Conservation (phyloP, 2,329 filamentous ascomycete species). For the Reticulascus tulasneorum region DNA sequence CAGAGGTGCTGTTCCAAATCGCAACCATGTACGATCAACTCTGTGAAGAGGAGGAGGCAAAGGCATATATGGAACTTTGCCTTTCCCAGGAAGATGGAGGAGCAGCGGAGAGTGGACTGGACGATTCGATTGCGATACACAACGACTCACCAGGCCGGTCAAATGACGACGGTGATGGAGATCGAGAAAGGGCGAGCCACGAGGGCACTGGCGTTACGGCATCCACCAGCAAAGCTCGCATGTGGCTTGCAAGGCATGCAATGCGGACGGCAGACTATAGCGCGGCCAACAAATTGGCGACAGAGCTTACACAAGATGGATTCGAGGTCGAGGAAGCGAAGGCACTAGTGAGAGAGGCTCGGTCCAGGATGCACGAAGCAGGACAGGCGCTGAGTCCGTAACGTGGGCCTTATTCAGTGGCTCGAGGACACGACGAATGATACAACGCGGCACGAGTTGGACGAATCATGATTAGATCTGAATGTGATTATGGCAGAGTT, state of each 20-base stretch:
- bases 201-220: slow-evolving; percentile 80
- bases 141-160: slow-evolving; percentile 44
- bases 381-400: slow-evolving; percentile 14
- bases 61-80: slow-evolving; percentile 93
- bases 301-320: slow-evolving; percentile 91
- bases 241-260: slow-evolving; percentile 87
- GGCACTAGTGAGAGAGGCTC: slow-evolving; percentile 80
- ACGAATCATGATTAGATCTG: too few species aligned
- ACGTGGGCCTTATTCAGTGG: too few species aligned
- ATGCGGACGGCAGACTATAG: slow-evolving; percentile 72
- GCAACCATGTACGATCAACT: slow-evolving; percentile 83
- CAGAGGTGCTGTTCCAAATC: slow-evolving; percentile 86
- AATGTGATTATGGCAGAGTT: too few species aligned
- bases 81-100: slow-evolving; percentile 79
- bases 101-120: slow-evolving; percentile 34
- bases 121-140: slow-evolving; percentile 51
- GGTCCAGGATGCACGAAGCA: slow-evolving; percentile 65
- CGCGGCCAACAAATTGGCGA: slow-evolving; percentile 75
- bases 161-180: slow-evolving; percentile 27
- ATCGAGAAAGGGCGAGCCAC: slow-evolving; percentile 22
- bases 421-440: too few species aligned
- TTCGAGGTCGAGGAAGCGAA: slow-evolving; percentile 97
- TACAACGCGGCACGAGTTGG: too few species aligned
- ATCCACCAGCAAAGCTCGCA: slow-evolving; percentile 84
- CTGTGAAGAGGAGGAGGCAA: slow-evolving; percentile 73